Base-by-base conservation (phyloP, 805 yeast species). In the Lipomyces yamanashiensis region DNA sequence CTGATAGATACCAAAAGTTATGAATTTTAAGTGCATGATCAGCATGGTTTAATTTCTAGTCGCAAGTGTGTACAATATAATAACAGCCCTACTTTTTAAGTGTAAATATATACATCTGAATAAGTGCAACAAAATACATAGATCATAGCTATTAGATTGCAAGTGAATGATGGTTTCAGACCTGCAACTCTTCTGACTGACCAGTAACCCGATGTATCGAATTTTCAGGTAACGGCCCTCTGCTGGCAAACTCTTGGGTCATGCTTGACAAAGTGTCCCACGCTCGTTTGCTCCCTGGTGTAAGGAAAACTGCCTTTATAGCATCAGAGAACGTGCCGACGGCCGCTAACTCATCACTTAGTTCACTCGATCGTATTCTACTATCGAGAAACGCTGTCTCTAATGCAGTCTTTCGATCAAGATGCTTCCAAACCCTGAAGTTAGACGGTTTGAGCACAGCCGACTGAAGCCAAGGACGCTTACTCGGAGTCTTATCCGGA, bases 391-490 rank as follows among this genome's bases (percentile, higher is more conserved):
- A 72, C 1, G 91, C 87, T 9, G 90, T 80, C 55, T 83, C 79
- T 49, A 87, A 75, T 0, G 92, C 86, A 72, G 86, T 81, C 56
- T 77, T 78, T 33, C 76, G 73, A 71, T 84, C 83, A 44, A 92
- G 74, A n/a, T 82, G 77, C 37, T 78, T 79, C 98, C 98, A 93
- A 4, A 89, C 81, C 15, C 78, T 76, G 62, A 80, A 79, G 69
- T 87, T 89, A 44, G 82, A 81, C 0, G 98, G 98, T 77, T 89
- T 88, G 70, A 89, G 77, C 66, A 88, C 77, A 0, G 93, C 91
- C 10, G 85, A 81, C 70, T 87, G 82, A 72, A 88, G 89, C 89
- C 93, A 88, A 7, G 76, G 74, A 21, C 58, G 43, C 21, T 1
- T 79, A 72, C 33, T 73, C 64, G 23, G 56, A 9, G 67, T 67